phyloP scores from a whole-genome alignment of 108 stramenopile species.

The Schizochytrium sp. region DNA sequence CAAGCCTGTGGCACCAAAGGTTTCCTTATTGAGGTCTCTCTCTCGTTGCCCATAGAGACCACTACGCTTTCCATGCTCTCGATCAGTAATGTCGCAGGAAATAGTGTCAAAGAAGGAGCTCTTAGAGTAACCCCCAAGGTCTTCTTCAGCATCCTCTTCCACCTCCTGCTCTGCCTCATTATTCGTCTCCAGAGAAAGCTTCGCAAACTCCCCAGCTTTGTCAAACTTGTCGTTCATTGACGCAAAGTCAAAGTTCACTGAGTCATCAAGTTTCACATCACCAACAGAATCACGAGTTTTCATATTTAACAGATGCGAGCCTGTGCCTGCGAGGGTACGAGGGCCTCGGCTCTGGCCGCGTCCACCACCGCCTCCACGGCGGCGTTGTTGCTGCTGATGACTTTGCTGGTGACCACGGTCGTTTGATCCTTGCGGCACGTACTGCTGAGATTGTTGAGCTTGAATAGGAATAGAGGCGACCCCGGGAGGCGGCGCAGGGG shows the following conservation, averaged over 20 bases:
- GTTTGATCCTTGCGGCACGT: background rate
- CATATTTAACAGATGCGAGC: constrained; percentile 64
- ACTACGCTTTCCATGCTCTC: constrained; percentile 64
- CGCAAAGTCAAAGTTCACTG: constrained; percentile 67
- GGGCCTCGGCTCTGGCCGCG: constrained; percentile 37
- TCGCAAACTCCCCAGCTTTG: constrained; percentile 63
- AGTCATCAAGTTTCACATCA: constrained; percentile 57
- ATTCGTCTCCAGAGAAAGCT: background rate
- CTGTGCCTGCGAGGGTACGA: constrained; percentile 62
- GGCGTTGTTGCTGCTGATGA: constrained; percentile 4
- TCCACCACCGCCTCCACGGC: background rate
- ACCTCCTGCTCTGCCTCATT: background rate
- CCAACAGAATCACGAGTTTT: constrained; percentile 60
- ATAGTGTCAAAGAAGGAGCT: constrained; percentile 70
- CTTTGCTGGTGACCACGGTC: background rate
- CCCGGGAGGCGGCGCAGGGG: too few species aligned
- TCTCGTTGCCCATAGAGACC: constrained; percentile 64
- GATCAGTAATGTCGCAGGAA: constrained; percentile 63
- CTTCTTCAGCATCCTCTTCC: constrained; percentile 49
- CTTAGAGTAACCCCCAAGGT: constrained; percentile 66
- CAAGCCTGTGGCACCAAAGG: constrained; percentile 70
- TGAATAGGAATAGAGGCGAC: too few species aligned
- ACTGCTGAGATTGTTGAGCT: background rate
- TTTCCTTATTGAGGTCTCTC: constrained; percentile 73
- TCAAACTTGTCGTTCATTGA: constrained; percentile 65